Evolutionary conservation across 1,139 yeast species (phyloP), one percentile per base, ranked within the genome.

Genomic region (Yamadazyma dushanensis): DNA sequence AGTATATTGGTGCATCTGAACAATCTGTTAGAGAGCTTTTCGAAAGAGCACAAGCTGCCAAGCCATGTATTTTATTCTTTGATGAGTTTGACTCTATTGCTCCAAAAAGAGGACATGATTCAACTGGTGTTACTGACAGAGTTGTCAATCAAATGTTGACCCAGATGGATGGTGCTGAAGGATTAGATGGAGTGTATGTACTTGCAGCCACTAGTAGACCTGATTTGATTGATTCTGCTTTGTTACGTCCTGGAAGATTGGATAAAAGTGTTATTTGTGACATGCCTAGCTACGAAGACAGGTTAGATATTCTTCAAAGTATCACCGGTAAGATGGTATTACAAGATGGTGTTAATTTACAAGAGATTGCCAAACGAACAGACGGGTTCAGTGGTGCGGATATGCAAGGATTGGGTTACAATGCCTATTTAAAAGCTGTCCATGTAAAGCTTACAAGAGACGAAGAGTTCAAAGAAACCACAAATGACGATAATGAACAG

Each of bases 161-260:
- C 0, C 97, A 94, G 57, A 89, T 92, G 96, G 99, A 92, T 61
- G 99, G 99, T 64, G 97, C 97, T 1, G 98, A 92, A 59, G 97
- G 97, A 0, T 67, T 90, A 24, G 97, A 90, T 52, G 97, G 97
- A 1, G 98, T 94, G 3, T 92, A 92, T 54, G 96, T 94, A 1
- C 68, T 92, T 21, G 98, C 97, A 0, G 98, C 98, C 1, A 94
- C 98, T 0, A 81, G 92, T 51, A 73, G 98, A 50, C 97, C 97
- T 0, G 97, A 92, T 54, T 71, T 92, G 51, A 90, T 94, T 48
- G 99, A 92, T 59, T 83, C 96, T 5, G 99, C 99, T 0, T 69
- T 92, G 40, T 65, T 92, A 44, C 80, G 98, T 57, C 98, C 98
- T 0, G 98, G 98, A 15, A 79, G 98, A 63, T 70, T 92, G 51